Evolutionary conservation across 768 basidiomycete species (phyloP).

Genomic region (Leccinum rimulosum): DNA sequence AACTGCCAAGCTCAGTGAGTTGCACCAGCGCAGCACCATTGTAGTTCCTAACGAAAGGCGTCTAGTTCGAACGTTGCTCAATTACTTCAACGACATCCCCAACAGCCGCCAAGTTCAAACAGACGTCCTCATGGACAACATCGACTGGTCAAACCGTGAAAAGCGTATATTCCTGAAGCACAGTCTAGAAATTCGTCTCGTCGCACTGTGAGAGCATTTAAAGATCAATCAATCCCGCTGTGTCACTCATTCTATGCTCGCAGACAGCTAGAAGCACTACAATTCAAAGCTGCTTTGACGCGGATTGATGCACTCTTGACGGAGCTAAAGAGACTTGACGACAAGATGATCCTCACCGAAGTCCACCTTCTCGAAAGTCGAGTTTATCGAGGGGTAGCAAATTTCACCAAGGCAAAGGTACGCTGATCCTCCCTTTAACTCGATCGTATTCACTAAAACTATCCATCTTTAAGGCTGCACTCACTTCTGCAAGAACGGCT

Average conservation of each 20-base stretch:
- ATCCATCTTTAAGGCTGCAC: constrained; percentile 54
- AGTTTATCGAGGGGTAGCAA: constrained; percentile 86
- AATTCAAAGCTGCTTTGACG: constrained; percentile 74
- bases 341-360: constrained; percentile 97
- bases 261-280: constrained; percentile 71
- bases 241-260: constrained; percentile 7
- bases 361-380: constrained; percentile 92
- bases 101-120: constrained; percentile 75
- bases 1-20: constrained; percentile 87
- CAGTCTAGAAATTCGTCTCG: constrained; percentile 85
- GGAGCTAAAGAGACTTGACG: constrained; percentile 90
- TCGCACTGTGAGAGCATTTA: constrained; percentile 53
- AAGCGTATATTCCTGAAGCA: constrained; percentile 97
- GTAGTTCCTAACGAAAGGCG: background rate
- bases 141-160: constrained; percentile 88
- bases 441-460: background rate
- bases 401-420: constrained; percentile 88
- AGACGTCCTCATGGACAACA: constrained; percentile 83
- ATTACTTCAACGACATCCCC: constrained; percentile 81
- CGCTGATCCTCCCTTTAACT: constrained; percentile 8
- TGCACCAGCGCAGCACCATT: background rate
- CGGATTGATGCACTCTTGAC: constrained; percentile 86
- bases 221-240: background rate
- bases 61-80: constrained; percentile 88
- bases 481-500: constrained; percentile 89